Evolutionary conservation across 2,329 filamentous ascomycete genomes (phyloP).

Genomic region (Cercospora nicotianae): DNA sequence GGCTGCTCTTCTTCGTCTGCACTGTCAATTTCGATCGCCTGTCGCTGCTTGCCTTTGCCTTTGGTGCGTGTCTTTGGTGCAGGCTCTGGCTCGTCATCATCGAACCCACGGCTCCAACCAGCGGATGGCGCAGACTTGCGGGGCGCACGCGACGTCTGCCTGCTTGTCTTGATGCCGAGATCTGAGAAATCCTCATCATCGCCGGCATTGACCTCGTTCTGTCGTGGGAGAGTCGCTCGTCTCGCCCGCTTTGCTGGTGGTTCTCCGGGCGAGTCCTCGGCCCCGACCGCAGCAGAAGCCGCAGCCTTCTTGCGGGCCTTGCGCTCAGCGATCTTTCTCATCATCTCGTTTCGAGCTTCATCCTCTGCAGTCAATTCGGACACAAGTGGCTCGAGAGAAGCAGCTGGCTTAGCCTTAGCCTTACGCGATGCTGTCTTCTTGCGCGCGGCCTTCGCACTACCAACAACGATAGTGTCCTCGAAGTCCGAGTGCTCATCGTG

Average conservation of each 20-base stretch:
- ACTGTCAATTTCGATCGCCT: background rate
- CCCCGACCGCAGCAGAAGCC: background rate
- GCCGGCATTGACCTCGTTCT: background rate
- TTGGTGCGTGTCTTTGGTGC: background rate
- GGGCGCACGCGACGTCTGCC: background rate
- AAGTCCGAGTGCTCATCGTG: background rate
- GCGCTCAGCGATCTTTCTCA: background rate
- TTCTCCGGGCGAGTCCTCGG: background rate
- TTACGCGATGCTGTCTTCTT: background rate
- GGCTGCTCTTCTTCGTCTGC: background rate
- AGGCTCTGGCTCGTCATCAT: background rate
- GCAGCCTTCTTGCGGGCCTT: slow-evolving; percentile 8
- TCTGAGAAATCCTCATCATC: background rate
- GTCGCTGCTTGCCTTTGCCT: slow-evolving; percentile 9
- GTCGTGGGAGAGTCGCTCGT: background rate
- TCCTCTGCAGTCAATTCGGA: slow-evolving; percentile 1
- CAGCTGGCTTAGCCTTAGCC: background rate
- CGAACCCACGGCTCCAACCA: background rate
- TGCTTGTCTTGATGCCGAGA: slow-evolving; percentile 1
- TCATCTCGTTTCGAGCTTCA: slow-evolving; percentile 3
- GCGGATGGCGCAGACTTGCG: slow-evolving; percentile 9
- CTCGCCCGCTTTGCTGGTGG: background rate
- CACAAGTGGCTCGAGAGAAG: background rate
- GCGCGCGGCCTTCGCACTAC: background rate
- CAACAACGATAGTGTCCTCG: background rate